Percentiles rank a stretch among this genome's conserved stretches.
These are phyloP conservation scores for Zymoseptoria passerinii DNA, from an alignment of 2,329 filamentous ascomycete species.

Conservation along the genomic window DNA sequence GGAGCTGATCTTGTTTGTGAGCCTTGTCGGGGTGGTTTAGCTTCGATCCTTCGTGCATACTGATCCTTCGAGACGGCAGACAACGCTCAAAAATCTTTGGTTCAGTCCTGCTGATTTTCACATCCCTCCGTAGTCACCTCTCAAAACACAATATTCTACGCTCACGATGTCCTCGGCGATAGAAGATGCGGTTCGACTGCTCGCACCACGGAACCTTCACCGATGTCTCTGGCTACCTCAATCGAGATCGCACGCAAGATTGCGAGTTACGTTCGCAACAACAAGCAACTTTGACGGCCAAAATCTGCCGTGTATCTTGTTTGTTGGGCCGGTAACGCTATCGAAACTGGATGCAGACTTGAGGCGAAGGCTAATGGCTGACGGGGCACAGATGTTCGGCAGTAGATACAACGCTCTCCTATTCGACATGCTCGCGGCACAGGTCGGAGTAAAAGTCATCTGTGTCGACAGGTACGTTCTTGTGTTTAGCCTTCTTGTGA, in stretches of 20 bases:
- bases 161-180: not conserved
- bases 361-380: not conserved
- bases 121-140: not conserved
- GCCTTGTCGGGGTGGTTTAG: not conserved
- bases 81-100: not conserved
- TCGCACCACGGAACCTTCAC: constrained; percentile 18
- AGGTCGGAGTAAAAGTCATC: constrained; percentile 31
- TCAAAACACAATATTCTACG: not conserved
- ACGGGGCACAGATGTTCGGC: constrained; percentile 29
- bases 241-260: constrained; percentile 14
- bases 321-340: constrained; percentile 24
- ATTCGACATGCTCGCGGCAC: constrained; percentile 27
- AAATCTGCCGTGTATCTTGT: constrained; percentile 28
- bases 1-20: not conserved
- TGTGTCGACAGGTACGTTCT: constrained; percentile 32
- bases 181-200: constrained; percentile 6
- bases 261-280: constrained; percentile 27
- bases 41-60: not conserved
- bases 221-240: constrained; percentile 22
- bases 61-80: not conserved
- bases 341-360: not conserved
- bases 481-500: not conserved
- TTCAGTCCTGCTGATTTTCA: not conserved
- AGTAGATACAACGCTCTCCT: constrained; percentile 25
- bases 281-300: constrained; percentile 25